Base-by-base conservation (phyloP, 345 rosid species). In the Salix arbutifolia region DNA sequence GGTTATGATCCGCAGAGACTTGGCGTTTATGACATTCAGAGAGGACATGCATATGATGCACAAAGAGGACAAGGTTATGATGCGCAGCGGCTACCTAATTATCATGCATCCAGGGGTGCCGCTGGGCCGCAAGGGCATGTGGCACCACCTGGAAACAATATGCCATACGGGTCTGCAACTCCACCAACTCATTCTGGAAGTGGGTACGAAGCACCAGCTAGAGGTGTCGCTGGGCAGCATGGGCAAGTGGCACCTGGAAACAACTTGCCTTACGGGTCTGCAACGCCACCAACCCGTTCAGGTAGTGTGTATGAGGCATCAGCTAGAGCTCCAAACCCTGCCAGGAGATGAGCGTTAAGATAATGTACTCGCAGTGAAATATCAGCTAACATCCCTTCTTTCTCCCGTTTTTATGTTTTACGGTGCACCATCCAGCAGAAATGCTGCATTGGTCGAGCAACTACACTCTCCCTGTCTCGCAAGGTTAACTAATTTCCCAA, bases 101-200 rank as follows among this genome's bases (percentile, higher is more conserved):
- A 82, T 48, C 78, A 78, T 62, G 40, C 52, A 14, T 81, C 81
- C n/a, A 53, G 90, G 83, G 88, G 84, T 58, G 48, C 83, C 16
- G 68, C 72, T 38, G 83, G 79, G 38, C 78, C 52, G 48, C 87
- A 84, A 17, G 88, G 87, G 42, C 93, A 81, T 66, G 58, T 79
- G 31, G 66, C 77, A 25, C 74, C 80, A 38, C 75, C 73, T 38
- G 81, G 70, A 26, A 90, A 73, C 78, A 91, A 77, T 69, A 31
- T 66, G 30, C 86, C 85, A 21, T 89, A 89, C 42, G 88, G 92
- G 69, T 78, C 94, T 73, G 89, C 92, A 72, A 84, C 93, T 71
- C 87, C 89, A 2, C 88, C 94, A 60, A 72, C 82, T 65, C 93
- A 80, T 50, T 56, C 84, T 60, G 90, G 80, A 79, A 68, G 74